These are phyloP conservation scores for Pseudogymnoascus sp. DNA, from an alignment of 2,329 filamentous ascomycete genomes.

Conservation along the genomic window DNA sequence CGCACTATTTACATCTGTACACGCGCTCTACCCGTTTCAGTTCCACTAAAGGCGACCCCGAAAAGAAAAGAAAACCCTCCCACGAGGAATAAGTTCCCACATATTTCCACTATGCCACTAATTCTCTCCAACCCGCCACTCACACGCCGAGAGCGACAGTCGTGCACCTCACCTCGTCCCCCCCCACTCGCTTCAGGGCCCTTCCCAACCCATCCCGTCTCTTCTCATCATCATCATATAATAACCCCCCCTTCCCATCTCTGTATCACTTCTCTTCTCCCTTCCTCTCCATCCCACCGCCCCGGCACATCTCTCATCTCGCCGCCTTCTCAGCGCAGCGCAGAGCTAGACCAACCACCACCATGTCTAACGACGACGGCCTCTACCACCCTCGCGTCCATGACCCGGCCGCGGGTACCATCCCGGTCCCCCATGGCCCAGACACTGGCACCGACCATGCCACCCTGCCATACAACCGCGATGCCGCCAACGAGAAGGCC, in stretches of 20 bases:
- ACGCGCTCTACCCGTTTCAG: background rate
- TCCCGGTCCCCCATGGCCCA: constrained; percentile 25
- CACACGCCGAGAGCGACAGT: background rate
- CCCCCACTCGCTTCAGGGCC: background rate
- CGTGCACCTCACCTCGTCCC: background rate
- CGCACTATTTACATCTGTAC: background rate
- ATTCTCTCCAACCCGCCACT: background rate
- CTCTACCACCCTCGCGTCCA: constrained; percentile 22
- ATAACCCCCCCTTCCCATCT: background rate
- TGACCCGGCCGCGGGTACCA: constrained; percentile 21
- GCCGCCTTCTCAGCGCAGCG: background rate
- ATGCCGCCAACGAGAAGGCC: constrained; percentile 37
- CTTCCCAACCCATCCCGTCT: background rate
- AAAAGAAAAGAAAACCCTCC: background rate
- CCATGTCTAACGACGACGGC: constrained; percentile 10
- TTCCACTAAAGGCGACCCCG: background rate
- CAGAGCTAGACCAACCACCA: background rate
- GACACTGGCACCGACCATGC: constrained; percentile 24
- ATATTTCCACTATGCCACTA: background rate
- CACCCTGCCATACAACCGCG: constrained; percentile 15
- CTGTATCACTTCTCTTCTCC: background rate
- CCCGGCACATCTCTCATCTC: background rate
- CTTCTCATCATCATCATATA: background rate
- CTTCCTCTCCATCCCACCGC: background rate
- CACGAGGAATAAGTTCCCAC: background rate